These are phyloP conservation scores for Globisporangium alternatum DNA, from an alignment of 352 stramenopile genomes.

Conservation along the genomic window DNA sequence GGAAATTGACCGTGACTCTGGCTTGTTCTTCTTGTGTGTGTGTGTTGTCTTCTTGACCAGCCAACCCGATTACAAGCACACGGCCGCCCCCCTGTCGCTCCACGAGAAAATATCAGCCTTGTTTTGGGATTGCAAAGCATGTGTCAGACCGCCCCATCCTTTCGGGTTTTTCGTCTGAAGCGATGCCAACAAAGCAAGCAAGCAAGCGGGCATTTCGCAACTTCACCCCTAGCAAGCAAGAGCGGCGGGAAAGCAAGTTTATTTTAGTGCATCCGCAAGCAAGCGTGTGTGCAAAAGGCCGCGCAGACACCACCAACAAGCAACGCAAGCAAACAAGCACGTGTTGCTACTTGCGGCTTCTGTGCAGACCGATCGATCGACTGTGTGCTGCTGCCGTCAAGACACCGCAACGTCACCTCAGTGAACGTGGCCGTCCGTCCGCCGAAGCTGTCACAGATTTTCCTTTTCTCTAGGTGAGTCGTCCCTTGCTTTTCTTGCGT, in stretches of 20 bases:
- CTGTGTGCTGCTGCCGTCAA: not conserved
- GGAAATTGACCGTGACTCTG: not conserved
- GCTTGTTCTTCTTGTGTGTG: not conserved
- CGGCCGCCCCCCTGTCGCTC: not conserved
- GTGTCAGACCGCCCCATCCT: not conserved
- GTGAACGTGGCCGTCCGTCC: not conserved
- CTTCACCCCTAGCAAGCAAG: constrained; percentile 24
- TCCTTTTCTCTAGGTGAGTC: not conserved
- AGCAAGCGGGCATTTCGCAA: constrained; percentile 15
- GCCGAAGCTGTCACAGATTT: constrained; percentile 2
- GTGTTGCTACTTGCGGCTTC: not conserved
- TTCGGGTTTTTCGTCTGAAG: constrained; percentile 2
- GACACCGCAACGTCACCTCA: not conserved
- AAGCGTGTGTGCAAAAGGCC: constrained; percentile 4
- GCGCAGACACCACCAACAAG: not conserved
- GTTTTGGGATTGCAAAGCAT: not conserved
- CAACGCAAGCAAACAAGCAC: not conserved
- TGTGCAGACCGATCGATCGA: not conserved
- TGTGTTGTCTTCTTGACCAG: constrained; percentile 3
- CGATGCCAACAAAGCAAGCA: constrained; percentile 2
- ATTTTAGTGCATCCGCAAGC: constrained; percentile 1
- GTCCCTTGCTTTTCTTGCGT: not conserved
- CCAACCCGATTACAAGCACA: constrained; percentile 6
- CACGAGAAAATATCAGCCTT: constrained; percentile 10
- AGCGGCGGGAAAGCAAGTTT: constrained; percentile 7